Conservation (phyloP, 148 eudicot genomes). For the Rhododendron williamsianum region DNA sequence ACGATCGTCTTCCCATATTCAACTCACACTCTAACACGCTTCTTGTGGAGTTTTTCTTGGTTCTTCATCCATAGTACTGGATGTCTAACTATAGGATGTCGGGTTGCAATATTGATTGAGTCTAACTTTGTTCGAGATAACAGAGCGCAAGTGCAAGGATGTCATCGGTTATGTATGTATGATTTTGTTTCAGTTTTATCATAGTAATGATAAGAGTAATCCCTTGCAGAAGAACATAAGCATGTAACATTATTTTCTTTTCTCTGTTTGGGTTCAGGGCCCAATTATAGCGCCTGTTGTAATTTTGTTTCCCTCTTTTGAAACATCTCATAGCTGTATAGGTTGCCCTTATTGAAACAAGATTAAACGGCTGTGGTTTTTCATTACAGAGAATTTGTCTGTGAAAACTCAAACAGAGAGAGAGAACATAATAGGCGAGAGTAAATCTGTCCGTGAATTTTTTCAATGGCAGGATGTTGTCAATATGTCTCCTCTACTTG, state of each 20-base stretch:
- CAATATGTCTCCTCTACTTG: background rate
- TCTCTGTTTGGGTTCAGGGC: background rate
- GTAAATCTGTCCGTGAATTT: background rate
- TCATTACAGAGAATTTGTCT: too few relatives aligned
- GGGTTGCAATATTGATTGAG: slow-evolving; percentile 1
- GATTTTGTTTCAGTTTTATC: background rate
- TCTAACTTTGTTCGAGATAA: slow-evolving; percentile 3
- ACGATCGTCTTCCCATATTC: background rate
- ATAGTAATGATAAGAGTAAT: background rate
- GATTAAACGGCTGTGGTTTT: background rate
- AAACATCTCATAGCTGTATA: background rate
- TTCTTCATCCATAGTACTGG: background rate
- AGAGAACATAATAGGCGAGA: background rate
- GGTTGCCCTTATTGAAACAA: background rate
- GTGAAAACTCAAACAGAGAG: too few relatives aligned
- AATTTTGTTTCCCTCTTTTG: background rate
- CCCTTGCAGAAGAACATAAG: background rate
- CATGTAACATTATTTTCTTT: background rate
- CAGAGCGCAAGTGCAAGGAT: background rate
- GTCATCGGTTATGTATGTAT: background rate
- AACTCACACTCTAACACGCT: background rate
- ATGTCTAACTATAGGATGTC: background rate
- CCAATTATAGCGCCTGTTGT: background rate
- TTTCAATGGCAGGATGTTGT: background rate
- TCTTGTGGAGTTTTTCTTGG: background rate